phyloP scores from a whole-genome alignment of 2,329 filamentous ascomycete species.

The Aspergillus cejpii region DNA sequence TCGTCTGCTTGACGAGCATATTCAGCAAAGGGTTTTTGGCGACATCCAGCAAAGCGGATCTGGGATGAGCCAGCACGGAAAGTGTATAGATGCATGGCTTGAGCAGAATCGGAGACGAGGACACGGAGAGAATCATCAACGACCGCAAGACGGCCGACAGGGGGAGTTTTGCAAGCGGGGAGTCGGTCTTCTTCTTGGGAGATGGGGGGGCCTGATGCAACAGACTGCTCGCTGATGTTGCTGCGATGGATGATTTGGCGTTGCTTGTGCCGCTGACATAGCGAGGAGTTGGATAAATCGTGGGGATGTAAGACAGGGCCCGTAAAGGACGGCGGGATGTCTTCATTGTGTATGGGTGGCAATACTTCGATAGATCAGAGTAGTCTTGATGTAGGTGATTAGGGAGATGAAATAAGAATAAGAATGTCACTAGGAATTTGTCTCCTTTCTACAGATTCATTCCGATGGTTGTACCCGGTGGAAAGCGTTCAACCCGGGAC shows the following conservation, averaged over 20 bases:
- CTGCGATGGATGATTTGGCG: constrained; percentile 25
- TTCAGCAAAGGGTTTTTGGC: constrained; percentile 45
- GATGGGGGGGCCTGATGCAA: constrained; percentile 20
- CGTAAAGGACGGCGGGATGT: constrained; percentile 25
- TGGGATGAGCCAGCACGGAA: constrained; percentile 47
- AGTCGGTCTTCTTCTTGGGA: constrained; percentile 21
- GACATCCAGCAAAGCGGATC: constrained; percentile 42
- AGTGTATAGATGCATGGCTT: constrained; percentile 66
- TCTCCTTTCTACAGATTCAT: no score
- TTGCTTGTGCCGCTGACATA: constrained; percentile 32
- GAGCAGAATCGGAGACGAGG: constrained; percentile 51
- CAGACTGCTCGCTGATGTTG: constrained; percentile 18
- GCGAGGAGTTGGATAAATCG: constrained; percentile 13
- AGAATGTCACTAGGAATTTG: neutral
- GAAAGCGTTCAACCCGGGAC: constrained; percentile 23
- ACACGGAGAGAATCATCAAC: constrained; percentile 33
- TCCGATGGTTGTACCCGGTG: constrained; percentile 22
- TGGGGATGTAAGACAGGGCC: constrained; percentile 9
- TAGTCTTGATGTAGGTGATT: neutral
- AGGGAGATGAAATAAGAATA: neutral
- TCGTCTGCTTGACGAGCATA: constrained; percentile 41
- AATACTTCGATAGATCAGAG: constrained; percentile 1
- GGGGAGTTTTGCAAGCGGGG: constrained; percentile 33
- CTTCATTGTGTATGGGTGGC: constrained; percentile 21
- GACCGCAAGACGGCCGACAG: constrained; percentile 35